Base-by-base conservation (phyloP, 805 yeast species). In the Clavispora phyllophila region DNA sequence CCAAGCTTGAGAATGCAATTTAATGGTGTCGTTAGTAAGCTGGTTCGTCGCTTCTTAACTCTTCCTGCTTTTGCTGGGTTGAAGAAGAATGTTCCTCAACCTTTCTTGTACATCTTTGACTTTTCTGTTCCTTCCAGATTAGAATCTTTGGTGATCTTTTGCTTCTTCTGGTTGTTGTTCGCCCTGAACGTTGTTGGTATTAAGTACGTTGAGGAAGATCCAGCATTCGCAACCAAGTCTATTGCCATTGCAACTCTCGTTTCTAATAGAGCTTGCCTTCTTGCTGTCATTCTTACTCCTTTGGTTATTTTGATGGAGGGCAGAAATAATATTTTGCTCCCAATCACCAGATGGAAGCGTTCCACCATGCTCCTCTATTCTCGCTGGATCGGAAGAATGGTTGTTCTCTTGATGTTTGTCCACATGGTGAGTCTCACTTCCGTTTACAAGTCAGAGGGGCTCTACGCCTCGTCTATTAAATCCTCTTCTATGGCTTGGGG, bases 1-100 rank as follows among this genome's bases (percentile, higher is more conserved):
- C 81, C 81, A 3, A 45, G 57, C 1, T 36, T 66, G 19, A 47
- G 60, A 9, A 57, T 58, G 24, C 41, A 48, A 3, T 50, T 63
- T 12, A 63, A 63, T 18, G 71, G 70, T 1, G 57, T 53, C 3
- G 17, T 57, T 13, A 44, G 58, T 3, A 57, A 66, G 12, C 36
- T 45, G 36, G 45, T 53, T 37, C 60, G 67, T 49, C 53, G 54
- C 37, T 46, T 59, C 42, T 48, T 65, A 10, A 45, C 57, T 4
- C 43, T 65, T 27, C 66, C 70, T 1, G 67, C 70, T 1, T 49
- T 57, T 15, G 44, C 48, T 9, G 42, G 49, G 14, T 54, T 50
- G 34, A 46, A 45, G 25, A 48, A 40, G 17, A 38, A 43, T 17
- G 34, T 39, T 7, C 43, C 26, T 17, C 47, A 44, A 13, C 32